Conservation (phyloP, 768 basidiomycete genomes). For the Favolaschia claudopus region DNA sequence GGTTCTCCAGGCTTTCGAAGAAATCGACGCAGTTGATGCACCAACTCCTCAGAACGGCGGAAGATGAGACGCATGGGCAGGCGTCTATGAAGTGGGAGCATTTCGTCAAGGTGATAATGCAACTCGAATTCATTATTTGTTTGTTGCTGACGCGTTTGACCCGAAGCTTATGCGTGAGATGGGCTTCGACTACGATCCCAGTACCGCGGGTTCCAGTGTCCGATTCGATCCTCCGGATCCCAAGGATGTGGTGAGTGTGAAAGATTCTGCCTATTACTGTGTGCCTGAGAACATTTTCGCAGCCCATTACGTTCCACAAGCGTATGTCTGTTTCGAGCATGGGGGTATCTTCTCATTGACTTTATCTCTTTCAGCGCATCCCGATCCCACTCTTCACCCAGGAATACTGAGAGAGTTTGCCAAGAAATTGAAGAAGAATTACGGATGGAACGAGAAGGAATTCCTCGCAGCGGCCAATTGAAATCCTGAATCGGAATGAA, state of each 20-base stretch:
- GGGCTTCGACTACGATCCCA: slow-evolving; percentile 77
- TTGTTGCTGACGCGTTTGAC: neutral
- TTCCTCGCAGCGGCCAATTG: slow-evolving; percentile 35
- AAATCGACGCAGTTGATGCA: slow-evolving; percentile 68
- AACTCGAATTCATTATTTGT: slow-evolving; percentile 19
- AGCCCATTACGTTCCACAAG: slow-evolving; percentile 66
- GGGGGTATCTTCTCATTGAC: slow-evolving; percentile 8
- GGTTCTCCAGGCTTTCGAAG: slow-evolving; percentile 66
- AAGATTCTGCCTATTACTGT: neutral
- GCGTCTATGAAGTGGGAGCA: slow-evolving; percentile 80
- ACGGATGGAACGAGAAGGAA: slow-evolving; percentile 71
- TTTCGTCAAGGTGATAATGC: slow-evolving; percentile 80
- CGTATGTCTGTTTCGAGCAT: slow-evolving; percentile 51
- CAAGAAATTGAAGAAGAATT: no score
- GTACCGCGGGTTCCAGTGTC: slow-evolving; percentile 84
- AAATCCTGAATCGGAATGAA: neutral
- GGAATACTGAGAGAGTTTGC: slow-evolving; percentile 62
- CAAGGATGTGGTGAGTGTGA: slow-evolving; percentile 49
- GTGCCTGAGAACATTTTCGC: neutral
- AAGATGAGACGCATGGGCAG: slow-evolving; percentile 62
- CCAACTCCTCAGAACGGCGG: slow-evolving; percentile 64
- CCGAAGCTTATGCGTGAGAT: slow-evolving; percentile 76
- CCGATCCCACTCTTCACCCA: slow-evolving; percentile 70
- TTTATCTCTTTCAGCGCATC: slow-evolving; percentile 48
- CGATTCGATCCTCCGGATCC: slow-evolving; percentile 78